A percentile compares a stretch with the other conserved stretches of the same genome.
Evolutionary conservation across 2,329 filamentous ascomycete species (phyloP).

Genomic region (Aulographum hederae): DNA sequence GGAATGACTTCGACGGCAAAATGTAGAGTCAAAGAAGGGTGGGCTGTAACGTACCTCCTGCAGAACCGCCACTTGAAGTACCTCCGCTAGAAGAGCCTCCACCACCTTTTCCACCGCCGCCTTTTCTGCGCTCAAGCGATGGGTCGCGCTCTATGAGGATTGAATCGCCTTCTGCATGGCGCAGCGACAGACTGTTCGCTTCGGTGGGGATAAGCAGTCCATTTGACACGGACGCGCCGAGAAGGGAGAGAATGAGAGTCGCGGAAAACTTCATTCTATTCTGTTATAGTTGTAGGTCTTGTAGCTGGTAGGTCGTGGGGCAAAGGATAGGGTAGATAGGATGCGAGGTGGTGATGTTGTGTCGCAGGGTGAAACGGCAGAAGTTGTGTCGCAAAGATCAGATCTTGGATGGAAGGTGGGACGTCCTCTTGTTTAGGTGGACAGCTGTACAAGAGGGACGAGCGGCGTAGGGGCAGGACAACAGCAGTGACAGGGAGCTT

Average conservation of each 20-base stretch:
- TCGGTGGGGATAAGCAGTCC: constrained; percentile 5
- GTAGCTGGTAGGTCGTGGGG: too few relatives aligned
- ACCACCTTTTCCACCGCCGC: constrained; percentile 22
- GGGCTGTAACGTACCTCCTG: not conserved
- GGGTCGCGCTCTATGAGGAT: not conserved
- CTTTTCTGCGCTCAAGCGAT: constrained; percentile 17
- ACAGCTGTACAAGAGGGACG: too few relatives aligned
- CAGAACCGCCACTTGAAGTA: not conserved
- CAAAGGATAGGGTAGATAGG: too few relatives aligned
- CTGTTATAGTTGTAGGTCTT: too few relatives aligned
- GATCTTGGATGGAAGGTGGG: too few relatives aligned
- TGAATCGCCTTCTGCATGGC: not conserved
- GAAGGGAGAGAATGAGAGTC: constrained; percentile 1
- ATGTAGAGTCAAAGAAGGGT: not conserved
- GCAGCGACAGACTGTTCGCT: constrained; percentile 1
- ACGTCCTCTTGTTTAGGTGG: too few relatives aligned
- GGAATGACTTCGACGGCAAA: not conserved
- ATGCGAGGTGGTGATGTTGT: too few relatives aligned
- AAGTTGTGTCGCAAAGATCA: too few relatives aligned
- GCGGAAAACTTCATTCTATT: constrained; percentile 5
- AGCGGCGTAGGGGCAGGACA: too few relatives aligned
- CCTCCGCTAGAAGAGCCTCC: constrained; percentile 6
- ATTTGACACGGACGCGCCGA: constrained; percentile 1
- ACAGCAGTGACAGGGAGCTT: too few relatives aligned
- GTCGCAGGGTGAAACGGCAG: too few relatives aligned